Conservation (phyloP, 768 basidiomycete species). For the Rhodotorula babjevae region DNA sequence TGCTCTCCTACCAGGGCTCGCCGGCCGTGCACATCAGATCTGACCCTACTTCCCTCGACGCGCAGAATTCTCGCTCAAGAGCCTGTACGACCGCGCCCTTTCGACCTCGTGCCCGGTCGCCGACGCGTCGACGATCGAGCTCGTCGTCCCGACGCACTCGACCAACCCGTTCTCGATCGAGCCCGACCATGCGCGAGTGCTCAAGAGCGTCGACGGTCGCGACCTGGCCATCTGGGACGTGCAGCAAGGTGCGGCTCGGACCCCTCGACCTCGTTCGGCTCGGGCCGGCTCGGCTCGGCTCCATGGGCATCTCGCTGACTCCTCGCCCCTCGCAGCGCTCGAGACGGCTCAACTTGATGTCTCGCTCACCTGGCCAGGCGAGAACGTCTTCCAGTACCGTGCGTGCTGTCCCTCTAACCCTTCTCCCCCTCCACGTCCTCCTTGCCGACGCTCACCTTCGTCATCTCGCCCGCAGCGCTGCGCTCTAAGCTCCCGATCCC, state of each 20-base stretch:
- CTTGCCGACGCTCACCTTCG: neutral
- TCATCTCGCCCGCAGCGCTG: neutral
- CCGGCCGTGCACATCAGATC: too few relatives aligned
- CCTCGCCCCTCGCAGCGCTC: neutral
- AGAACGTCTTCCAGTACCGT: conserved; percentile 40
- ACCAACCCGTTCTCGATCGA: conserved; percentile 23
- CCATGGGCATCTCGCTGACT: too few relatives aligned
- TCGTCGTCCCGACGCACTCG: conserved; percentile 44
- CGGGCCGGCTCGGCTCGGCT: too few relatives aligned
- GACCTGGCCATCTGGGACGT: conserved; percentile 22
- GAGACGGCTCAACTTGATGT: conserved; percentile 9
- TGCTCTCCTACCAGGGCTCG: too few relatives aligned
- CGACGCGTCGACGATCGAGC: conserved; percentile 1
- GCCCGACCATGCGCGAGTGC: neutral
- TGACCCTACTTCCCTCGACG: conserved; percentile 53
- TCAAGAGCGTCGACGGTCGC: neutral
- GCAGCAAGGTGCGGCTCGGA: conserved; percentile 6
- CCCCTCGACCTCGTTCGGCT: too few relatives aligned
- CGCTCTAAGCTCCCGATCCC: conserved; percentile 49
- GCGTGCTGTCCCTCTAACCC: neutral
- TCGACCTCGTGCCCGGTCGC: conserved; percentile 68
- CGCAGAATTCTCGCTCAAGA: conserved; percentile 48
- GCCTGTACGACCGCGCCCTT: conserved; percentile 64
- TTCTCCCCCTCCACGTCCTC: neutral
- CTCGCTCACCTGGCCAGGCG: conserved; percentile 24